phyloP scores from a whole-genome alignment of 2,329 filamentous ascomycete genomes.

The Pseudogymnoascus sp. region DNA sequence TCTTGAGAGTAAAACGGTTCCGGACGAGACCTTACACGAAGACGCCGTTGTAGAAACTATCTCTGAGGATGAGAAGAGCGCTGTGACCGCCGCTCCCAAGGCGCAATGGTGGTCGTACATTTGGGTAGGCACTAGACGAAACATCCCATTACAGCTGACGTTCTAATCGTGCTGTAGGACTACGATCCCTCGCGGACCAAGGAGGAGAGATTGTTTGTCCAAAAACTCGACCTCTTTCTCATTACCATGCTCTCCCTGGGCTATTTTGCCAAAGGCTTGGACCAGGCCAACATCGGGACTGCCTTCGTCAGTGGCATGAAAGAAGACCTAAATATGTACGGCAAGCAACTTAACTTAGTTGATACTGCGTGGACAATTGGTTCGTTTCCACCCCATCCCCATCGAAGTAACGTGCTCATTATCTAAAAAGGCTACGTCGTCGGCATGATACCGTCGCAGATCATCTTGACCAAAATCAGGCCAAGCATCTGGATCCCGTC shows the following conservation, averaged over 20 bases:
- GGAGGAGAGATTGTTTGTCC: neutral
- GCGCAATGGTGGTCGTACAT: neutral
- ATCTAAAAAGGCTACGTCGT: constrained; percentile 34
- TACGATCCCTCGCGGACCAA: neutral
- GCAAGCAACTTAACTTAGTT: constrained; percentile 46
- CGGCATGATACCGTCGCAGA: constrained; percentile 34
- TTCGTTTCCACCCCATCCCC: constrained; percentile 32
- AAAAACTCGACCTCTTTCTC: neutral
- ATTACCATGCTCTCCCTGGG: neutral
- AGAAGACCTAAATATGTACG: constrained; percentile 40
- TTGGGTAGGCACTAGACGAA: neutral
- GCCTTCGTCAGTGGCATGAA: constrained; percentile 28
- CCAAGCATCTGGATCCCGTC: constrained; percentile 28
- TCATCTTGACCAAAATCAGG: constrained; percentile 32
- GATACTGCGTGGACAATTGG: neutral
- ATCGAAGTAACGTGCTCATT: neutral
- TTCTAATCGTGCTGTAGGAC: neutral
- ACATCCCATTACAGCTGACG: neutral
- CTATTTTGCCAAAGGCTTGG: constrained; percentile 40
- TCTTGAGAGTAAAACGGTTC: neutral
- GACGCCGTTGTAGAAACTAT: neutral
- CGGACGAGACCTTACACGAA: neutral
- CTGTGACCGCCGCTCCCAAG: neutral
- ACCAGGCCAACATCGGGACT: constrained; percentile 27
- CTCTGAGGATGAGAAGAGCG: neutral